Conservation (phyloP, 1,284 basidiomycete species). For the Peniophora sp. region DNA sequence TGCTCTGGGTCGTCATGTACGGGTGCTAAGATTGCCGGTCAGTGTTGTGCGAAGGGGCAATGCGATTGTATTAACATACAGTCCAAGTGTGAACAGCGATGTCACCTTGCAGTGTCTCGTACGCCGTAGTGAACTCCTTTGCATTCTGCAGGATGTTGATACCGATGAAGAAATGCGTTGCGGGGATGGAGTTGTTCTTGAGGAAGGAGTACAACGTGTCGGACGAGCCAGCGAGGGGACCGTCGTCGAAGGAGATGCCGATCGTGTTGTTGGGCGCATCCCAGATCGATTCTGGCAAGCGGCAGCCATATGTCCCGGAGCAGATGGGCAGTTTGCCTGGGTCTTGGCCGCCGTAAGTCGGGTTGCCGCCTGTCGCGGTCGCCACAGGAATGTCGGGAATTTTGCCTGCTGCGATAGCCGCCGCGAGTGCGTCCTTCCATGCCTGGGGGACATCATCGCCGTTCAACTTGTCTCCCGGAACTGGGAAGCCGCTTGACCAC, state of each 20-base stretch:
- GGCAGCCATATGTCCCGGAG: slow-evolving; percentile 61
- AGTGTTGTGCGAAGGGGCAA: no score
- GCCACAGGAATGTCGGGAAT: slow-evolving; percentile 64
- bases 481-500: no score
- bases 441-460: slow-evolving; percentile 39
- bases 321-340: slow-evolving; percentile 48
- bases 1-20: slow-evolving; percentile 72
- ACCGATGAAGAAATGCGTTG: slow-evolving; percentile 84
- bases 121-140: slow-evolving; percentile 45
- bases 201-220: slow-evolving; percentile 49
- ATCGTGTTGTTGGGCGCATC: slow-evolving; percentile 59
- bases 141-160: slow-evolving; percentile 55
- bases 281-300: slow-evolving; percentile 54
- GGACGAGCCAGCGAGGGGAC: slow-evolving; percentile 48
- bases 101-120: slow-evolving; percentile 42
- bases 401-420: slow-evolving; percentile 54
- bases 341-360: slow-evolving; percentile 44
- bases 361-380: slow-evolving; percentile 32
- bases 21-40: slow-evolving; percentile 34
- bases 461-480: slow-evolving; percentile 35
- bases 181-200: slow-evolving; percentile 42
- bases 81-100: slow-evolving; percentile 79
- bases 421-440: slow-evolving; percentile 64
- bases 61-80: no score
- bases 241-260: slow-evolving; percentile 71